Percentiles rank a stretch among this genome's conserved stretches.
These are phyloP conservation scores for Sporisorium exsertum DNA, from an alignment of 1,284 basidiomycete genomes.

Conservation along the genomic window DNA sequence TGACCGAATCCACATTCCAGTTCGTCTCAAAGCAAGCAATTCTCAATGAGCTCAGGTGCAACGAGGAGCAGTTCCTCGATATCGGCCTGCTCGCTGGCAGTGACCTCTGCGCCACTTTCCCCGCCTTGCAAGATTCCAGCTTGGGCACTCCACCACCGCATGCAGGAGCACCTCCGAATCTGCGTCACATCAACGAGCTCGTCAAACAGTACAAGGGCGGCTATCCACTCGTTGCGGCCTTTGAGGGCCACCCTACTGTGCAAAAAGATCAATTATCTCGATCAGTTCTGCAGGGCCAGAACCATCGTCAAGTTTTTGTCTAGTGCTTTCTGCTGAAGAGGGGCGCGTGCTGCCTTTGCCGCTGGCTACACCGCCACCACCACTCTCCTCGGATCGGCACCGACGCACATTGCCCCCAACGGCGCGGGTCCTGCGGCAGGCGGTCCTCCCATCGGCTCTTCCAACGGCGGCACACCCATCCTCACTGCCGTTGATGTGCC, in stretches of 20 bases:
- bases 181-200: conserved; percentile 71
- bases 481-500: conserved; percentile 87
- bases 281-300: conserved; percentile 89
- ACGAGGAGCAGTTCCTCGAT: conserved; percentile 94
- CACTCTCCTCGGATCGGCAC: conserved; percentile 47
- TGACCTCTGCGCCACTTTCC: conserved; percentile 84
- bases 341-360: conserved; percentile 89
- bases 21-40: conserved; percentile 85
- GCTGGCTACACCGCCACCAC: conserved; percentile 75
- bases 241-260: conserved; percentile 75
- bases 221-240: conserved; percentile 57
- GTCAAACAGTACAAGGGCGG: conserved; percentile 63
- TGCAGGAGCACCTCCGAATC: conserved; percentile 48
- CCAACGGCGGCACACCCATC: conserved; percentile 72
- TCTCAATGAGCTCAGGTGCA: conserved; percentile 80
- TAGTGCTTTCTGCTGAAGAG: conserved; percentile 87
- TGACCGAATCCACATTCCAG: conserved; percentile 74
- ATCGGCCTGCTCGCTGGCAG: conserved; percentile 91
- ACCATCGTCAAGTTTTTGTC: conserved; percentile 91
- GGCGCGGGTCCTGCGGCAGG: conserved; percentile 71
- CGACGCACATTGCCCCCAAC: conserved; percentile 23
- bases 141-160: conserved; percentile 43
- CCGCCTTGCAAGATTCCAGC: conserved; percentile 76
- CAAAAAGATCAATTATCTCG: conserved; percentile 81
- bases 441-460: conserved; percentile 74